Conservation (phyloP, 1,139 yeast genomes). For the Geotrichum carabidarum region DNA sequence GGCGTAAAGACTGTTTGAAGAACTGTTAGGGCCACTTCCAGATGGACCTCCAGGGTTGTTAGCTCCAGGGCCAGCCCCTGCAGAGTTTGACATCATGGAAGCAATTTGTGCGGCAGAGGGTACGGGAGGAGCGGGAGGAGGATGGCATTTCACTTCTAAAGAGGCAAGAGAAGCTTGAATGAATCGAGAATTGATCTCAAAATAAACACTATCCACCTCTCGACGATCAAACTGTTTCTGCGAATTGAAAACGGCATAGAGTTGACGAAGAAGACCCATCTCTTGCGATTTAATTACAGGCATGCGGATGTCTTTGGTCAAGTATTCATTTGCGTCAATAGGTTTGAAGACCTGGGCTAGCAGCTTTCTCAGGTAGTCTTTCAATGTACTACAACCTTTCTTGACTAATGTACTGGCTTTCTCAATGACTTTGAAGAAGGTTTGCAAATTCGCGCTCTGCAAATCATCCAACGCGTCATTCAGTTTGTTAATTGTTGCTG, state of each 20-base stretch:
- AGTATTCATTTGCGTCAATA: constrained; percentile 25
- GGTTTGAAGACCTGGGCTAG: constrained; percentile 26
- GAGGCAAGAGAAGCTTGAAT: constrained; percentile 43
- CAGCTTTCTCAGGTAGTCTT: constrained; percentile 26
- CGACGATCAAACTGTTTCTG: constrained; percentile 41
- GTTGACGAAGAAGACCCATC: constrained; percentile 21
- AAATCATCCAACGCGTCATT: constrained; percentile 29
- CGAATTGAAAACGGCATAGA: constrained; percentile 23
- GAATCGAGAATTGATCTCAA: constrained; percentile 46
- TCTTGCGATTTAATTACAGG: constrained; percentile 25
- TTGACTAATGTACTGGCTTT: constrained; percentile 28
- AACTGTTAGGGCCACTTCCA: constrained; percentile 1
- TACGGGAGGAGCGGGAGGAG: constrained; percentile 15
- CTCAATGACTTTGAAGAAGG: constrained; percentile 33
- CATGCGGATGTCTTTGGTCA: constrained; percentile 22
- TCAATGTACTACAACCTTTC: constrained; percentile 26
- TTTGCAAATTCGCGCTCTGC: constrained; percentile 25
- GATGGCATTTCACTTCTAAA: constrained; percentile 28
- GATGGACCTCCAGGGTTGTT: constrained; percentile 4
- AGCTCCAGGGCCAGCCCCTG: constrained; percentile 6
- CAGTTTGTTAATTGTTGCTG: constrained; percentile 26
- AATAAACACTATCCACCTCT: constrained; percentile 43
- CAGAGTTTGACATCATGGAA: constrained; percentile 25
- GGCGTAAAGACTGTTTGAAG: constrained; percentile 13
- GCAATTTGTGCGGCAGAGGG: constrained; percentile 15